A percentile compares a stretch with the other conserved stretches of the same genome.
Evolutionary conservation across 139 green algal genomes (phyloP).

Genomic region (Penium margaritaceum): DNA sequence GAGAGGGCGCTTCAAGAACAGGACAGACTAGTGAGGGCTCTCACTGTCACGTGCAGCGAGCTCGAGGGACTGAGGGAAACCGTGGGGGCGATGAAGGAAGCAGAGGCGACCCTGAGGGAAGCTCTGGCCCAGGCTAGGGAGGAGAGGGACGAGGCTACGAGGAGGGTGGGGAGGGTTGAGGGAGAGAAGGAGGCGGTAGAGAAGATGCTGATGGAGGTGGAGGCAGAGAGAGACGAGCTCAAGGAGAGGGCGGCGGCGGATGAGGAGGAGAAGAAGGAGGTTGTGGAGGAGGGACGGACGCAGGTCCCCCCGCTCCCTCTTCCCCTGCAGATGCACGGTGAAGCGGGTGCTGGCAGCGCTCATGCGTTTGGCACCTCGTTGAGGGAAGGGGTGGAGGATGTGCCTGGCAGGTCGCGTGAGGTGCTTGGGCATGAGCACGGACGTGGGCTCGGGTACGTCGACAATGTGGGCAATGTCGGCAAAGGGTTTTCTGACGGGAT

Average conservation of each 20-base stretch:
- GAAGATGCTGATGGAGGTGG: background rate
- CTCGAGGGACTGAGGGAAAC: background rate
- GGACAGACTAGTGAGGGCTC: background rate
- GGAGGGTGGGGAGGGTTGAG: background rate
- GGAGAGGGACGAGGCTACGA: background rate
- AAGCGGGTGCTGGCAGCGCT: too few relatives aligned
- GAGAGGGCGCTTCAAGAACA: conserved; percentile 1
- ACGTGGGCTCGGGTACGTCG: too few relatives aligned
- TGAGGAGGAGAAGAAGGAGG: background rate
- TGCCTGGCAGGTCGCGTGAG: too few relatives aligned
- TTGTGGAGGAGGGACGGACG: background rate
- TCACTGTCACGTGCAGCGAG: conserved; percentile 2
- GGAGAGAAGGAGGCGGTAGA: too few relatives aligned
- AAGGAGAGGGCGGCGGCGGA: background rate
- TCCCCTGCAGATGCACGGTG: too few relatives aligned
- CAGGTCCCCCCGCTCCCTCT: too few relatives aligned
- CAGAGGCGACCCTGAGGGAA: background rate
- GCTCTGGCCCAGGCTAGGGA: too few relatives aligned
- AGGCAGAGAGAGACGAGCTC: background rate
- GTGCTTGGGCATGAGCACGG: too few relatives aligned
- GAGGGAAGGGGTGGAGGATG: too few relatives aligned
- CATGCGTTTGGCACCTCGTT: too few relatives aligned
- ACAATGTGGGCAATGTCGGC: too few relatives aligned
- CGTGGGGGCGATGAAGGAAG: background rate
- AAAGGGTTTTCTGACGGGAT: too few relatives aligned